Evolutionary conservation across 345 rosid species (phyloP).

Genomic region (Salix suchowensis): DNA sequence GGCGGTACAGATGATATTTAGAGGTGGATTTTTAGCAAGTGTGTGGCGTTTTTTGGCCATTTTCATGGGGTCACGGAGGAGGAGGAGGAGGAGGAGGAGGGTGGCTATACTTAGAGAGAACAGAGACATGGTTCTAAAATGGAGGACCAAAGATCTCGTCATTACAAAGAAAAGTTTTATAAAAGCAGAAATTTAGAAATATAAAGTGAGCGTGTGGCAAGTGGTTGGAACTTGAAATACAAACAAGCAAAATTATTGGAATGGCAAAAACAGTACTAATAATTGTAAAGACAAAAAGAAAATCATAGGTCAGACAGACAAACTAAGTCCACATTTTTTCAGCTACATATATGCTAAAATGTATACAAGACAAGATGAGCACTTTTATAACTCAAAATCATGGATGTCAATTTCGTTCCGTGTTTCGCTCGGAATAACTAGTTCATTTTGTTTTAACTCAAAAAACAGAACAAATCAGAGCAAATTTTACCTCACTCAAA

Average conservation of each 20-base stretch:
- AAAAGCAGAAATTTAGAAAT: not conserved
- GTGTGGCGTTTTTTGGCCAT: not conserved
- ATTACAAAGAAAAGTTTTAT: not conserved
- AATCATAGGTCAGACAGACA: too few relatives aligned
- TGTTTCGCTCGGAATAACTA: too few relatives aligned
- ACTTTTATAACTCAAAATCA: too few relatives aligned
- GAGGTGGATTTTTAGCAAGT: not conserved
- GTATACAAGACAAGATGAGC: too few relatives aligned
- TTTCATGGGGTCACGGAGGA: not conserved
- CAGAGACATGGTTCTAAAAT: slow-evolving; percentile 14
- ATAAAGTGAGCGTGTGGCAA: not conserved
- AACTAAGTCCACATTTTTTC: too few relatives aligned
- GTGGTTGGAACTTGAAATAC: not conserved
- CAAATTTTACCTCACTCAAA: too few relatives aligned
- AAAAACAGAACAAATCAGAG: too few relatives aligned
- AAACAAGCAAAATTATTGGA: not conserved
- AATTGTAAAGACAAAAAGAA: too few relatives aligned
- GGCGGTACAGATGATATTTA: not conserved
- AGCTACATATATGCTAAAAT: too few relatives aligned
- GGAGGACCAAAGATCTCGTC: slow-evolving; percentile 23
- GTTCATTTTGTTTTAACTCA: too few relatives aligned
- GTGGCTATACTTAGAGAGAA: not conserved
- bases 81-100: not conserved
- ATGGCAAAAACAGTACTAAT: too few relatives aligned
- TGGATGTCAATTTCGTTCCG: too few relatives aligned